Evolutionary conservation across 306 rosid species (phyloP), one percentile per base, ranked within the genome.

Genomic region (Pterocarpus santalinus): DNA sequence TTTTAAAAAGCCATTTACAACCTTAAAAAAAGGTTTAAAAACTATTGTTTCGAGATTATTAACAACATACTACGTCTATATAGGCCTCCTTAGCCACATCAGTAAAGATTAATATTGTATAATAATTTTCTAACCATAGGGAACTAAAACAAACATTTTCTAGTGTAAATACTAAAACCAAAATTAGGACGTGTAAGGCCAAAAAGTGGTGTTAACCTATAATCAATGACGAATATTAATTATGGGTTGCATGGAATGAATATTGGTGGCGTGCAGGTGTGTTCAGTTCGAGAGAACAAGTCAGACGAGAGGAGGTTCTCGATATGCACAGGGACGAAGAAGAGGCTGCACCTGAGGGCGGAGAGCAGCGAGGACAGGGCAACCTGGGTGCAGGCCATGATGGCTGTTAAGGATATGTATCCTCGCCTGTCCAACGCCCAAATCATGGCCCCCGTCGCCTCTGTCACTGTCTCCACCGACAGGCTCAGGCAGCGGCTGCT

Each of bases 401-500:
- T 12, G 65, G 90, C 90, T 0, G 88, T 69, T 64, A 88, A 95
- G 73, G 91, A 88, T 75, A 83, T 93, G 91, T 89, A 90, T 69
- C 98, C 99, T 11, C 86, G 99, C 51, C 47, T 91, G 55, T 86
- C 99, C 11, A 88, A 82, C 53, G 58, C 92, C 13, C 97, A 93
- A 76, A 81, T 90, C 33, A 82, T 89, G 92, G 93, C 93, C 39
- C 91, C 99, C 0, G 73, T 85, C 0, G 88, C 78, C 57, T 85
- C 83, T 1, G 81, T 77, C 2, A 55, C 84, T 2, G 77, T 90
- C 35, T 93, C 94, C 5, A 93, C 97, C 0, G 91, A 88, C 10
- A 93, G 71, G 73, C 63, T 95, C 66, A 87, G 93, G 80, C 88
- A 90, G 55, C 75, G 85, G 3, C 94, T 95, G 35, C 15, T 43